Evolutionary conservation across 129 eudicot genomes (phyloP), one percentile per base, ranked within the genome.

Genomic region (Pittosporum tobira): DNA sequence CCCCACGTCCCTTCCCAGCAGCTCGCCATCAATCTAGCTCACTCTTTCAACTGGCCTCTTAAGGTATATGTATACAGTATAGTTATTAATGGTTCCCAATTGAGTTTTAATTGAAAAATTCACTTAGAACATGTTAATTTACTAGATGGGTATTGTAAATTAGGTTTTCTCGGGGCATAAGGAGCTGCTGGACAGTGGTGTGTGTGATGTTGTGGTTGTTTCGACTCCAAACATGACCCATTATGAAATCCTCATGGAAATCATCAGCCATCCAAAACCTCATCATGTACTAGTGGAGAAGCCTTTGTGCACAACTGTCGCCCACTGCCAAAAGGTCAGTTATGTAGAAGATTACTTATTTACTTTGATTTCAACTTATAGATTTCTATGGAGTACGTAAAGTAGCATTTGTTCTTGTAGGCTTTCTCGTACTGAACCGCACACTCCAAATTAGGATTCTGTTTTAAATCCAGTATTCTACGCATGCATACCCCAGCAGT

Each of bases 151-250:
- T 51, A 53, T 40, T 31, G 26, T 59, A 1, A 69, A n/a, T n/a
- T n/a, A 91, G 99, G 99, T 83, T 37, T 87, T 83, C 71, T 79
- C 91, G 60, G 77, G 85, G 46, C 99, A 93, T 51, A 72, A 75
- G 67, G 87, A 87, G 72, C 66, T 93, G 38, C 61, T 93, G 63
- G 90, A 81, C 13, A 84, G 94, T 66, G 99, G 94, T 49, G 4
- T 87, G 1, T 93, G 99, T 75, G 99, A 93, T 77, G 94, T 87
- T 18, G 61, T 93, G 64, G 79, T 93, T 18, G 81, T 93, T 59
- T 81, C 99, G 24, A 71, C 88, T 72, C 99, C 99, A 50, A 93
- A 93, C 74, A 93, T 93, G 99, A 93, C 96, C 23, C 99, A 93
- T 64, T 84, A 59, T 72, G 75, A 84, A 57, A 93, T 93, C 57